Evolutionary conservation across 768 basidiomycete species (phyloP), one percentile per base, ranked within the genome.

Genomic region (Multifurca ochricompacta): DNA sequence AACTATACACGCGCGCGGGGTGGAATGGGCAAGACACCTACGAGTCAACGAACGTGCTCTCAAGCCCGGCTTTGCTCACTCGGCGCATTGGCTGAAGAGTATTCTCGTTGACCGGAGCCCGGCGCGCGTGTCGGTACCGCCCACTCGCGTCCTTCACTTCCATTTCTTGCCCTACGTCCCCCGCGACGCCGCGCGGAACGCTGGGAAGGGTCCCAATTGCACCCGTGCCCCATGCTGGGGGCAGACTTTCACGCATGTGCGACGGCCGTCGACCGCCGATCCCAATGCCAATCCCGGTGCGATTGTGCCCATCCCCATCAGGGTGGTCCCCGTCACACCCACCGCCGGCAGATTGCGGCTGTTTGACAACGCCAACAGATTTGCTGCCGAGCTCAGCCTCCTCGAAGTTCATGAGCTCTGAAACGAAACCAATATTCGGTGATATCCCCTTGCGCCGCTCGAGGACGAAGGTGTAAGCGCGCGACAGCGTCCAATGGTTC

Each of bases 351-450:
- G 42, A 63, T 64, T 56, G 66, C 61, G 49, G 67, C 64, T 62
- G 70, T 64, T 71, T 84, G 71, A 72, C 68, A 30, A 88, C 86
- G 35, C 85, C 86, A 28, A 81, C 71, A 11, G 79, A 81, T 71
- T 90, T 81, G 49, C 87, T 75, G 56, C 93, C 82, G 46, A 94
- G 73, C 69, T 95, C 88, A 65, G 84, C 75, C 65, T 95, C 92
- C 71, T 98, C 94, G 64, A 94, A 96, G 43, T 83, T 86, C 94
- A 96, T 96, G 39, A 98, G 78, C 69, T 96, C 93, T 4, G 90
- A 91, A 40, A 97, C 92, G 69, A 98, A 98, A 6, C 95, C 95
- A 59, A 98, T 95, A 66, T 96, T 97, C 9, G 94, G 95, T 13
- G 90, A 93, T 61, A 97, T 95, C 60, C 92, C 92, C 62, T 91